Base-by-base conservation (phyloP, 352 stramenopile species). In the Phytophthora sansomeana region DNA sequence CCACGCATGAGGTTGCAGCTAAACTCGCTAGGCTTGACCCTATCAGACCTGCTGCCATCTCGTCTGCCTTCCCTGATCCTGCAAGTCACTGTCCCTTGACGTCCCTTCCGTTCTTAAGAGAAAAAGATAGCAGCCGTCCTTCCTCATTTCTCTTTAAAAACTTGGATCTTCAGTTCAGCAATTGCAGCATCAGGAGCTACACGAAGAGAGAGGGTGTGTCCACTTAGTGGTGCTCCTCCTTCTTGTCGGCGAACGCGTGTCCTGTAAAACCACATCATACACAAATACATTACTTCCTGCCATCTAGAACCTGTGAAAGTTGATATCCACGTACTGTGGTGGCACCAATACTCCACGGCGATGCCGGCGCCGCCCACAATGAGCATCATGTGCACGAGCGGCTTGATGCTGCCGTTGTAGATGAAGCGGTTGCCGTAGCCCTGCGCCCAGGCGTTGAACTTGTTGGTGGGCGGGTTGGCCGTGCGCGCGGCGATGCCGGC, bases 351-450 rank as follows among this genome's bases (percentile, higher is more conserved):
- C 71, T 92, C 83, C 2, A 90, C 57, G 28, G 67, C 73, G 58
- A 75, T 77, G 52, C 83, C 83, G 11, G 83, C 78, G 24, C 62
- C 68, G 47, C 81, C 83, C 49, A 87, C 58, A 54, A 90, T 81
- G 30, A 90, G 65, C 81, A 92, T 92, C 80, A 92, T 92, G 78
- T 92, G 83, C 63, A 68, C 81, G 29, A 92, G 58, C 28, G 83
- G 83, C 71, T 88, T 89, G 48, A 75, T 63, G 78, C 83, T 90
- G 39, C 81, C 81, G 28, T 75, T 92, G 80, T 92, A 88, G 74
- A 92, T 88, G 69, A 84, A 89, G 56, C 81, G 80, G 65, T 86
- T 74, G 63, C 80, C 83, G 69, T 92, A 92, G 69, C 81, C 80
- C 66, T 92, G 81, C 21, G 78, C 80, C 80, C 81, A 92, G 30